Percentiles rank a stretch among this genome's conserved stretches.
These are phyloP conservation scores for Botryotinia narcissicola DNA, from an alignment of 2,329 filamentous ascomycete genomes.

Conservation along the genomic window DNA sequence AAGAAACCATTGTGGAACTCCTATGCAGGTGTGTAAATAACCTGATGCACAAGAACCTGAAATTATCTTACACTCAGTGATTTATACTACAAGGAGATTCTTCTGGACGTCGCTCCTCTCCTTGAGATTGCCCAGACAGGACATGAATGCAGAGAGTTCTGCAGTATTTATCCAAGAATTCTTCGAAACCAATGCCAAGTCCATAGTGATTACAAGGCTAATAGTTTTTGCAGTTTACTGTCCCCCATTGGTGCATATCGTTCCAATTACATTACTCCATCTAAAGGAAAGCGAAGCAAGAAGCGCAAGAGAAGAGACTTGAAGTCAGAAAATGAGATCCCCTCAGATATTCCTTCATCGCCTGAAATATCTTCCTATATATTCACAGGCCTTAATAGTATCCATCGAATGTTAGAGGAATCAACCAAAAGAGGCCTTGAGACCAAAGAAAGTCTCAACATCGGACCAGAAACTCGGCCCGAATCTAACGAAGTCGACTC, in stretches of 20 bases:
- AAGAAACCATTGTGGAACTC: constrained; percentile 64
- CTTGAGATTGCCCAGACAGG: background rate
- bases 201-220: background rate
- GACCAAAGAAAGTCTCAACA: background rate
- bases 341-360: constrained; percentile 37
- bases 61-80: background rate
- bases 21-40: constrained; percentile 57
- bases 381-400: constrained; percentile 62
- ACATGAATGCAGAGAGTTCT: background rate
- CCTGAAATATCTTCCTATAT: constrained; percentile 57
- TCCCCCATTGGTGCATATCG: constrained; percentile 63
- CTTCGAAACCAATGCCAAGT: background rate
- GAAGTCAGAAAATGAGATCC: constrained; percentile 26
- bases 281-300: constrained; percentile 59
- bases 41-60: background rate
- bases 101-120: background rate
- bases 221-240: constrained; percentile 51
- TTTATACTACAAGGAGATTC: background rate
- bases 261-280: constrained; percentile 50
- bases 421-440: constrained; percentile 22
- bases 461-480: background rate
- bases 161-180: background rate
- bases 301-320: constrained; percentile 49
- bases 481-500: background rate
- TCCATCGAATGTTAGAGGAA: constrained; percentile 54